Evolutionary conservation across 495 filamentous ascomycete genomes (phyloP).

Genomic region (Aspergillus conjunctus): DNA sequence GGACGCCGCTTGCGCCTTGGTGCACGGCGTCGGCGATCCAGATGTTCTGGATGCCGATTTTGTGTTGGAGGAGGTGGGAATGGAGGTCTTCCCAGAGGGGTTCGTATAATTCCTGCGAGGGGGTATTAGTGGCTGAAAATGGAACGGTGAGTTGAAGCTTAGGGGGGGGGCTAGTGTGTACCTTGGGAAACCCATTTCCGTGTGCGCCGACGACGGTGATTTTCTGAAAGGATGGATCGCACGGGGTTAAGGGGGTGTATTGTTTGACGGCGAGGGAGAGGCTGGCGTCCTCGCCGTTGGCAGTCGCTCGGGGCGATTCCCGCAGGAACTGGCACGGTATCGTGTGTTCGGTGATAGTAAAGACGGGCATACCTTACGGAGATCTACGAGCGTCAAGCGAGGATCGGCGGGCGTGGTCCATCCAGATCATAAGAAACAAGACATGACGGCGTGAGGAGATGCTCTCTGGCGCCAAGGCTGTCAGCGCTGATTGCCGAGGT

Average conservation of each 20-base stretch:
- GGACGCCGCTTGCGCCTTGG: constrained; percentile 66
- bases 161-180: constrained; percentile 17
- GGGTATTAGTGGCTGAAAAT: not conserved
- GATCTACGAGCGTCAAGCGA: too few species aligned
- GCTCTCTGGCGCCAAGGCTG: too few species aligned
- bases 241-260: constrained; percentile 66
- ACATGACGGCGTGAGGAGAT: too few species aligned
- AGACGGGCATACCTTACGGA: too few species aligned
- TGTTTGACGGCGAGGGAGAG: constrained; percentile 69
- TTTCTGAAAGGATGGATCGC: constrained; percentile 57
- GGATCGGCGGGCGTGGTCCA: too few species aligned
- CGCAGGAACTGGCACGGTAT: constrained; percentile 62
- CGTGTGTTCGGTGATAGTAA: constrained; percentile 48
- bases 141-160: not conserved
- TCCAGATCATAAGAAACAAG: too few species aligned
- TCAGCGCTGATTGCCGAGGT: too few species aligned
- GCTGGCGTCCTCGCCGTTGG: constrained; percentile 50
- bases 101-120: constrained; percentile 69
- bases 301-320: constrained; percentile 59
- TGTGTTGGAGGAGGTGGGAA: constrained; percentile 36
- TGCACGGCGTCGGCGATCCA: constrained; percentile 75
- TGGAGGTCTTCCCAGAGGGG: constrained; percentile 73
- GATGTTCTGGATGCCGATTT: constrained; percentile 64
- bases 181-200: constrained; percentile 77
- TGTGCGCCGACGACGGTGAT: constrained; percentile 72